Conservation (phyloP, 2,329 filamentous ascomycete genomes). For the Neofusicoccum parvum region DNA sequence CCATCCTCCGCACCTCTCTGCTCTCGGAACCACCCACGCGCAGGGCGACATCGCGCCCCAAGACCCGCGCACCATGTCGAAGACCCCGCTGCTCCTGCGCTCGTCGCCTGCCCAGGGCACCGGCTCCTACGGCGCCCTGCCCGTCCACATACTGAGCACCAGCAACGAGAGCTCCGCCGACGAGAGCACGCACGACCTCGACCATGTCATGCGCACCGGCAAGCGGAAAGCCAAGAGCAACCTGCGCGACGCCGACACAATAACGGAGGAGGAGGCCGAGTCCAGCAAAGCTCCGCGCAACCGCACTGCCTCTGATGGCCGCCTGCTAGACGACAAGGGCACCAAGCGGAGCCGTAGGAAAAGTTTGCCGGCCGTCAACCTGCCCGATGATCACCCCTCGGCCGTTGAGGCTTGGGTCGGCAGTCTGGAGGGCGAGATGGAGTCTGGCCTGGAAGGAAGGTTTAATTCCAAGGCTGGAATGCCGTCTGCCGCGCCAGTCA, state of each 20-base stretch:
- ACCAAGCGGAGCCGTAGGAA: constrained; percentile 17
- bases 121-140: constrained; percentile 63
- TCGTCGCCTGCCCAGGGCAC: constrained; percentile 63
- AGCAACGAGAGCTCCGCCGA: constrained; percentile 38
- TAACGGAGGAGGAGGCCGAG: constrained; percentile 2
- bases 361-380: not conserved
- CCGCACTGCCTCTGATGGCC: constrained; percentile 7
- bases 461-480: constrained; percentile 2
- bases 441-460: not conserved
- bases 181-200: constrained; percentile 34
- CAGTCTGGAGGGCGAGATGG: constrained; percentile 7
- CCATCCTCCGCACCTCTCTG: constrained; percentile 1
- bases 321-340: constrained; percentile 4
- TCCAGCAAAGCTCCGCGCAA: constrained; percentile 8
- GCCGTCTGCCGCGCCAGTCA: not conserved
- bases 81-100: constrained; percentile 59
- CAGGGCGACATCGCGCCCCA: not conserved
- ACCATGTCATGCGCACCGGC: constrained; percentile 26
- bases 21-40: not conserved
- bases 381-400: constrained; percentile 11
- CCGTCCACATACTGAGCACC: constrained; percentile 45
- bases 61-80: constrained; percentile 43
- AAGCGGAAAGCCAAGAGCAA: constrained; percentile 27
- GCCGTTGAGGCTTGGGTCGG: constrained; percentile 19
- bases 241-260: constrained; percentile 16